These are phyloP conservation scores for Annulohypoxylon truncatum DNA, from an alignment of 2,329 filamentous ascomycete genomes.

Conservation along the genomic window DNA sequence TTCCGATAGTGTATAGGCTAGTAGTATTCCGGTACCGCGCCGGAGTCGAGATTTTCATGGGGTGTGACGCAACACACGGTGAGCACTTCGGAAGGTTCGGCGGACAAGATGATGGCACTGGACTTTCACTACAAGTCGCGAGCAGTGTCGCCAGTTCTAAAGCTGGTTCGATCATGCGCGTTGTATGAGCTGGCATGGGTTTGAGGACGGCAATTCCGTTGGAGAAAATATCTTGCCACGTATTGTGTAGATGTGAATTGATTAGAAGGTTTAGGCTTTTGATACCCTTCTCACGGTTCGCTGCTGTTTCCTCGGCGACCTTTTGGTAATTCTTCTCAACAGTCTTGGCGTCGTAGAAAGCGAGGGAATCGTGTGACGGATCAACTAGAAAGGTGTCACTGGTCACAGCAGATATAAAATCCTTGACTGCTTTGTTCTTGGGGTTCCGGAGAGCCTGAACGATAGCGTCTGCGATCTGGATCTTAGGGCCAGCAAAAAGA, in stretches of 20 bases:
- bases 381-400: slow-evolving; percentile 74
- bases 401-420: slow-evolving; percentile 71
- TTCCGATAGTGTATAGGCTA: slow-evolving; percentile 82
- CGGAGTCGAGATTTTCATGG: slow-evolving; percentile 75
- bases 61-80: slow-evolving; percentile 74
- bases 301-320: slow-evolving; percentile 71
- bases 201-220: slow-evolving; percentile 85
- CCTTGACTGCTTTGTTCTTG: slow-evolving; percentile 67
- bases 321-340: slow-evolving; percentile 75
- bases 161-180: slow-evolving; percentile 75
- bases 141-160: slow-evolving; percentile 80
- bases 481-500: slow-evolving; percentile 77
- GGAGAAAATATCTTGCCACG: slow-evolving; percentile 83
- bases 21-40: slow-evolving; percentile 77
- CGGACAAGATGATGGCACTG: slow-evolving; percentile 82
- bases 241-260: slow-evolving; percentile 84
- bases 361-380: slow-evolving; percentile 72
- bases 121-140: slow-evolving; percentile 77
- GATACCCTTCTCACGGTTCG: slow-evolving; percentile 70
- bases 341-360: slow-evolving; percentile 76
- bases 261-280: slow-evolving; percentile 78
- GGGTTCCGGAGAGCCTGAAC: slow-evolving; percentile 68
- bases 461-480: slow-evolving; percentile 72
- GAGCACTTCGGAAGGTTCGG: slow-evolving; percentile 81
- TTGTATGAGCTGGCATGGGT: slow-evolving; percentile 80